Base-by-base conservation (phyloP, 192 early-diverging fungal species). In the Umbelopsis ramanniana region DNA sequence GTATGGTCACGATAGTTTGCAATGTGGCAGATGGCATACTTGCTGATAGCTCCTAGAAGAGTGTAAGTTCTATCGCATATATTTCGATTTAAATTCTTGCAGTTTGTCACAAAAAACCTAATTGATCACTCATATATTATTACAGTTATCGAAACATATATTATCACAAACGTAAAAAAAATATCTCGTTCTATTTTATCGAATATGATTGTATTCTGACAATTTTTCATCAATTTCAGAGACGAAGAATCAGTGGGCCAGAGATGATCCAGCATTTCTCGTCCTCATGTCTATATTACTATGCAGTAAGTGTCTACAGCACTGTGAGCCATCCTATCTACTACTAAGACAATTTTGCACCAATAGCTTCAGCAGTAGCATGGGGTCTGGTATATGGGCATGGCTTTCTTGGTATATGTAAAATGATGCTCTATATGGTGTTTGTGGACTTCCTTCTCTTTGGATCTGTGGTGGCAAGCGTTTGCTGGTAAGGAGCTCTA, bases 241-340 rank as follows among this genome's bases (percentile, higher is more conserved):
- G 84, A 97, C 97, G 22, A 98, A 98, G 77, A 98, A 97, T 81
- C 94, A 97, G 73, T 98, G 96, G 96, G 94, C 96, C 43, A 74
- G 97, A 69, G 97, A 98, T 78, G 97, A 98, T 83, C 96, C 97
- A 24, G 96, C 96, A 19, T 97, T 97, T 74, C 80, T 97, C 46
- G 89, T 96, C 14, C 73, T 98, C 24, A 80, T 94, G 43, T 85
- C 88, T 24, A 72, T 84, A 24, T 82, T 86, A 21, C 84, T 98
- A 17, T 79, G 82, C 17, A 69, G 92, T 93, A 86, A 80, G 86
- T 79, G 12, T 46, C 46, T 17, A 7, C 4, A 4, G 19, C 66
- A 40, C 0, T 38, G 26, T 12, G 40, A 43, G 0, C 40, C 6
- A 38, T 45, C 17, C 45, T 48, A 69, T 47, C 12, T 68, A 10